phyloP scores from a whole-genome alignment of 2,329 filamentous ascomycete species.

The Botrytis medusae region DNA sequence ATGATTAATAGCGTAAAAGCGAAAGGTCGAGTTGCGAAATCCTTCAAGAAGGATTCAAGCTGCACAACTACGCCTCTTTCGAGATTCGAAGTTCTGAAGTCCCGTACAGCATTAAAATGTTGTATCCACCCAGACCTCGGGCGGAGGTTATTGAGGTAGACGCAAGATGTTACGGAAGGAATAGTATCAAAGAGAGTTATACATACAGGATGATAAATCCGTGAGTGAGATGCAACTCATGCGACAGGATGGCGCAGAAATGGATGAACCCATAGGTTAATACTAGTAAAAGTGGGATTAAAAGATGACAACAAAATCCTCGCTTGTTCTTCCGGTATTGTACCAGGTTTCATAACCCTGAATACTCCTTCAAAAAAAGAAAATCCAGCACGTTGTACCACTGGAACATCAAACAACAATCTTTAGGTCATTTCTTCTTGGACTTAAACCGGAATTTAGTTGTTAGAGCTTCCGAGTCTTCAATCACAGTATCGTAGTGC shows the following conservation, averaged over 20 bases:
- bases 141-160: accelerated
- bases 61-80: background rate
- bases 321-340: background rate
- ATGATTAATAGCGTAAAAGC: background rate
- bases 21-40: background rate
- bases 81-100: background rate
- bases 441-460: too few species aligned
- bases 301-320: background rate
- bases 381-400: too few species aligned
- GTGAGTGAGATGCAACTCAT: background rate
- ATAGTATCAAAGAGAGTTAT: background rate
- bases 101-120: background rate
- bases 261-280: too few species aligned
- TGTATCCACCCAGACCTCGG: background rate
- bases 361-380: background rate
- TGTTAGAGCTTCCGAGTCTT: too few species aligned
- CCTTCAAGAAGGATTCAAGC: slow-evolving; percentile 3
- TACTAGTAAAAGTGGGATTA: background rate
- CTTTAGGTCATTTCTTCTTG: too few species aligned
- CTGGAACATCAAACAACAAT: too few species aligned
- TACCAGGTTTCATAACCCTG: background rate
- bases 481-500: too few species aligned
- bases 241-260: background rate
- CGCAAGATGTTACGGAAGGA: background rate
- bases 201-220: background rate